These are phyloP conservation scores for Chlorociboria aeruginascens DNA, from an alignment of 495 filamentous ascomycete species.

Conservation along the genomic window DNA sequence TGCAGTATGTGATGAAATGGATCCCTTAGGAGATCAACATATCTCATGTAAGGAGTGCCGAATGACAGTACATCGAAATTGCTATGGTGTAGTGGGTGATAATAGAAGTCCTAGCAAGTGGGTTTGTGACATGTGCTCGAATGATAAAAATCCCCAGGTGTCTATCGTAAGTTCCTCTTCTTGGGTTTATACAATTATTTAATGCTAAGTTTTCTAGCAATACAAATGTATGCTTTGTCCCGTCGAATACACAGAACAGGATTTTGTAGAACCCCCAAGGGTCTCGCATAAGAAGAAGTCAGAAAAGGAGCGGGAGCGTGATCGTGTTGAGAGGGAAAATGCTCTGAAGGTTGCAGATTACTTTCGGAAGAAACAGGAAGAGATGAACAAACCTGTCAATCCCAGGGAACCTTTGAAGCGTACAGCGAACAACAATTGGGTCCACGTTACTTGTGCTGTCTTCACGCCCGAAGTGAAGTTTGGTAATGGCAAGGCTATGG, in stretches of 20 bases:
- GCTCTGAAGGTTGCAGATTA: conserved; percentile 59
- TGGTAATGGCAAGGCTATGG: conserved; percentile 65
- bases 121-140: conserved; percentile 91
- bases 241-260: conserved; percentile 59
- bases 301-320: conserved; percentile 82
- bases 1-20: conserved; percentile 67
- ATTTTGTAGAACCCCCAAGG: conserved; percentile 76
- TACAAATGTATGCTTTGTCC: conserved; percentile 93
- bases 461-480: conserved; percentile 91
- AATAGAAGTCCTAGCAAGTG: conserved; percentile 55
- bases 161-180: conserved; percentile 53
- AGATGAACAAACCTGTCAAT: conserved; percentile 63
- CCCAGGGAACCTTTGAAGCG: conserved; percentile 89
- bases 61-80: conserved; percentile 84
- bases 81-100: conserved; percentile 70
- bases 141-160: conserved; percentile 77
- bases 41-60: conserved; percentile 75
- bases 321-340: conserved; percentile 70
- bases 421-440: conserved; percentile 92
- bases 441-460: conserved; percentile 87
- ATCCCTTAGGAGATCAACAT: conserved; percentile 58
- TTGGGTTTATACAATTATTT: not conserved
- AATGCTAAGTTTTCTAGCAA: conserved; percentile 35
- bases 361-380: conserved; percentile 73
- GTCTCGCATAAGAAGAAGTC: conserved; percentile 85